These are phyloP conservation scores for Alternaria hordeiaustralica DNA, from an alignment of 2,329 filamentous ascomycete species.

Conservation along the genomic window DNA sequence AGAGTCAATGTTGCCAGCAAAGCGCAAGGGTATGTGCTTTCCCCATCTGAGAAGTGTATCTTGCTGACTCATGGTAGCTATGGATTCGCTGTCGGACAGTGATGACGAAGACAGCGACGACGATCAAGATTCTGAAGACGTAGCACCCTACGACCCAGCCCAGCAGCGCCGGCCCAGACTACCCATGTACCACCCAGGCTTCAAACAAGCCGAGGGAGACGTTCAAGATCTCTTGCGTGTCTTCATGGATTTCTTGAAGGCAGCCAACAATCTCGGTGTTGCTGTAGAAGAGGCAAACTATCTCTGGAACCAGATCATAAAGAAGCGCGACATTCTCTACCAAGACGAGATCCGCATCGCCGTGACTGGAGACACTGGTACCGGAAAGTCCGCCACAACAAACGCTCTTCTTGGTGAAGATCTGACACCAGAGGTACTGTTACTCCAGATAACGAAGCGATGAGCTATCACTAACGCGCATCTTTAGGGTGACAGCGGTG, in stretches of 20 bases:
- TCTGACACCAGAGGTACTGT: conserved; percentile 16
- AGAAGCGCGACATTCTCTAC: background rate
- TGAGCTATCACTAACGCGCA: background rate
- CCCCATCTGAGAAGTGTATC: too few species aligned
- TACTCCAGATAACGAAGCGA: background rate
- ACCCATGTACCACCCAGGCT: conserved; percentile 24
- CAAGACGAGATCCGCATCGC: conserved; percentile 9
- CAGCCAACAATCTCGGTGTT: background rate
- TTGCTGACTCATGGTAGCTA: background rate
- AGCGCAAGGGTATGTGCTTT: conserved; percentile 3
- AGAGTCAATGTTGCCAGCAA: background rate
- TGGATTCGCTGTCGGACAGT: background rate
- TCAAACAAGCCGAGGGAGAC: background rate
- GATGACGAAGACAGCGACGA: background rate
- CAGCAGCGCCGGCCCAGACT: conserved; percentile 12
- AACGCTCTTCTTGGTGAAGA: conserved; percentile 23
- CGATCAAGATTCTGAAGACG: conserved; percentile 1
- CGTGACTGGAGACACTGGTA: conserved; percentile 24
- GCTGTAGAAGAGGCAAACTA: conserved; percentile 6
- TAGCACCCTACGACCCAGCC: conserved; percentile 12
- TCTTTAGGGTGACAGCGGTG: conserved; percentile 9
- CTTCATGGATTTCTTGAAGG: conserved; percentile 2
- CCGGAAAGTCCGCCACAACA: conserved; percentile 23
- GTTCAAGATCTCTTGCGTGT: background rate
- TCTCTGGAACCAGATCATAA: conserved; percentile 6